Percentiles rank a stretch among this genome's conserved stretches.
Conservation (phyloP, 257 asterid species). For the Anisodus tanguticus region DNA sequence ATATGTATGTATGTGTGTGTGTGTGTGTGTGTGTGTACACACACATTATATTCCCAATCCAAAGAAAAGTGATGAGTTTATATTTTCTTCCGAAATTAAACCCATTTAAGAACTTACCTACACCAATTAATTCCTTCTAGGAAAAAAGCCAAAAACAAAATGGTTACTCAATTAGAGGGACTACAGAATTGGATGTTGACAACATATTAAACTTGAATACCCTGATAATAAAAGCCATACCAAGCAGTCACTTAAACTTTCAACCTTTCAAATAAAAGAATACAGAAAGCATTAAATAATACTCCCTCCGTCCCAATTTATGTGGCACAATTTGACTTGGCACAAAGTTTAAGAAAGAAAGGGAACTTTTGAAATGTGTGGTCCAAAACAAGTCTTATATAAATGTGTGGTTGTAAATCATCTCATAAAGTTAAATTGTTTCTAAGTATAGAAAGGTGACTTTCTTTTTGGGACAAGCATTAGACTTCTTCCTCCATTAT, state of each 20-base stretch:
- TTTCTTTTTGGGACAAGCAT: neutral
- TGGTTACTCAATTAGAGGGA: neutral
- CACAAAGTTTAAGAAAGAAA: too few relatives aligned
- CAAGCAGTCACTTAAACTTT: slow-evolving; percentile 10
- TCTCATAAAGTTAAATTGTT: neutral
- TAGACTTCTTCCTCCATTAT: neutral
- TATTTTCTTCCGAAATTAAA: slow-evolving; percentile 14
- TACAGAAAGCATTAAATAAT: neutral
- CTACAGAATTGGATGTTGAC: neutral
- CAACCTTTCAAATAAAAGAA: neutral
- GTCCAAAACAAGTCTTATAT: too few relatives aligned
- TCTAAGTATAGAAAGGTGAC: too few relatives aligned
- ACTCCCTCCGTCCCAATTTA: too few relatives aligned
- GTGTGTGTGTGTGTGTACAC: neutral
- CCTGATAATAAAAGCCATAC: slow-evolving; percentile 1
- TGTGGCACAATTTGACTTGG: too few relatives aligned
- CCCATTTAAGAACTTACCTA: slow-evolving; percentile 15
- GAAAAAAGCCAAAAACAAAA: neutral
- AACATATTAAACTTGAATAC: neutral
- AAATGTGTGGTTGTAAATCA: too few relatives aligned
- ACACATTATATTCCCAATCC: neutral
- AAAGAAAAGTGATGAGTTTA: neutral
- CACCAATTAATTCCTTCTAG: slow-evolving; percentile 9
- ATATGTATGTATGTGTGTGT: neutral
- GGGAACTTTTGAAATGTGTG: too few relatives aligned